These are phyloP conservation scores for Backusella tuberculispora DNA, from an alignment of 192 early-diverging fungal species.

Conservation along the genomic window DNA sequence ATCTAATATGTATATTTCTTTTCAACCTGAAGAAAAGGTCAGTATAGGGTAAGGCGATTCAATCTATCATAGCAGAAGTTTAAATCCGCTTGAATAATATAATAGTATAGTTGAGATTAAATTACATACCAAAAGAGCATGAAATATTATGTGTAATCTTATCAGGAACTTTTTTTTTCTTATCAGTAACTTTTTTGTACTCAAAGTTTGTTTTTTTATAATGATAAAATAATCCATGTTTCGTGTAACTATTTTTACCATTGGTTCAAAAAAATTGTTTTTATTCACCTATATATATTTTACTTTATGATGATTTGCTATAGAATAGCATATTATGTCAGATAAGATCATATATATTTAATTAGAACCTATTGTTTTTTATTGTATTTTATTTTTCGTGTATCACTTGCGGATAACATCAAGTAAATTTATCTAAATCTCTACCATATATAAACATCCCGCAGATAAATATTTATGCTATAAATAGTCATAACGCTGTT, in stretches of 20 bases:
- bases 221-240: not conserved
- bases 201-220: not conserved
- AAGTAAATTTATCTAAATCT: not conserved
- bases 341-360: not conserved
- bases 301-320: not conserved
- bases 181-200: constrained; percentile 5
- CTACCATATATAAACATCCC: not conserved
- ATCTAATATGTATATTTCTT: not conserved
- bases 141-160: not conserved
- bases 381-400: not conserved
- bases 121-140: not conserved
- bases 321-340: not conserved
- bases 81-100: not conserved
- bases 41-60: not conserved
- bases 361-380: not conserved
- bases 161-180: not conserved
- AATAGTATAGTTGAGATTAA: not conserved
- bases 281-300: not conserved
- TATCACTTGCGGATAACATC: not conserved
- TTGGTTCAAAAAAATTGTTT: not conserved
- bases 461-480: not conserved
- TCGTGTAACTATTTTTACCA: not conserved
- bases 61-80: not conserved
- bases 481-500: not conserved
- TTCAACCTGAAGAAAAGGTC: not conserved